Conservation (phyloP, 1,284 basidiomycete genomes). For the Phellinidium pouzarii region DNA sequence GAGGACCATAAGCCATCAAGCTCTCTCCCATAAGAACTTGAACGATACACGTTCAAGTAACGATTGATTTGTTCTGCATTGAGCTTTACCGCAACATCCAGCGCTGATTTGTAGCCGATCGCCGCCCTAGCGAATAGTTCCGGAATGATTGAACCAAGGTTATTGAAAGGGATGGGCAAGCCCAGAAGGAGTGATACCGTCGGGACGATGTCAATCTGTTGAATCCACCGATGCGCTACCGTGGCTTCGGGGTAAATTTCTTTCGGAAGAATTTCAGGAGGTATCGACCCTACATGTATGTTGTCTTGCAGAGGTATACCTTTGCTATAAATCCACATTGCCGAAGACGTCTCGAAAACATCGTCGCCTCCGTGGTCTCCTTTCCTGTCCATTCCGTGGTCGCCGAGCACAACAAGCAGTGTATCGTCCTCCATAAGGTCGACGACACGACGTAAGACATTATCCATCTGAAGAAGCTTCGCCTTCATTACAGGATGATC, state of each 20-base stretch:
- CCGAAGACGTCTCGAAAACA: slow-evolving; percentile 79
- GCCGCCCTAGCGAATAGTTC: slow-evolving; percentile 62
- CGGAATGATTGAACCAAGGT: slow-evolving; percentile 86
- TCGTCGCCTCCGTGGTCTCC: slow-evolving; percentile 97
- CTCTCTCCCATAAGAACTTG: slow-evolving; percentile 63
- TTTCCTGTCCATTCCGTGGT: slow-evolving; percentile 94
- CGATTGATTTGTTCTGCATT: slow-evolving; percentile 74
- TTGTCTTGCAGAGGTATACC: slow-evolving; percentile 37
- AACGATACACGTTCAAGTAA: slow-evolving; percentile 75
- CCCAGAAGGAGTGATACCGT: slow-evolving; percentile 89
- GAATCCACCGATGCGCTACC: slow-evolving; percentile 58
- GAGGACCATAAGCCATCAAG: slow-evolving; percentile 55
- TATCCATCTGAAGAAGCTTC: slow-evolving; percentile 86
- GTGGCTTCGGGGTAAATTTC: slow-evolving; percentile 58
- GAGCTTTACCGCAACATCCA: slow-evolving; percentile 60
- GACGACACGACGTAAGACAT: slow-evolving; percentile 70
- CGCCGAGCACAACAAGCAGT: slow-evolving; percentile 86
- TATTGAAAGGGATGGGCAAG: slow-evolving; percentile 92
- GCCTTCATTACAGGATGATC: slow-evolving; percentile 80
- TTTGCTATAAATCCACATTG: slow-evolving; percentile 90
- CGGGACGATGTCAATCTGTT: slow-evolving; percentile 94
- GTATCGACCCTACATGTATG: slow-evolving; percentile 30
- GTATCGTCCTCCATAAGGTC: slow-evolving; percentile 71
- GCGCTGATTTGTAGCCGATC: slow-evolving; percentile 22
- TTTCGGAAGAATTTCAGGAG: slow-evolving; percentile 43